These are phyloP conservation scores for Fusarium sulawesiense DNA, from an alignment of 2,329 filamentous ascomycete genomes.

Conservation along the genomic window DNA sequence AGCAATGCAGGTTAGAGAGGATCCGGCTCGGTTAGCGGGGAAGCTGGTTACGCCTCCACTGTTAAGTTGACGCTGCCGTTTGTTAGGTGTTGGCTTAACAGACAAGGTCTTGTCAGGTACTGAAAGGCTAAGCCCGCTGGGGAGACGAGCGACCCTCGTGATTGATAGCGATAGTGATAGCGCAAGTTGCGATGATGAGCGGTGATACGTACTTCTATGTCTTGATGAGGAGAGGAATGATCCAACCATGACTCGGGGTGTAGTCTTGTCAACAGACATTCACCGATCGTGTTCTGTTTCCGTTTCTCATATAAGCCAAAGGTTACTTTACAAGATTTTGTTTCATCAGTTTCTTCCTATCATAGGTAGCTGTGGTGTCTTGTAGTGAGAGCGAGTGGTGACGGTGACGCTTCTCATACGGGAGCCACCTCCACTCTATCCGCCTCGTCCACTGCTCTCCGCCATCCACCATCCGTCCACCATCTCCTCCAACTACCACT, in stretches of 20 bases:
- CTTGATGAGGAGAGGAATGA: constrained; percentile 9
- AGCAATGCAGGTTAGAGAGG: constrained; percentile 30
- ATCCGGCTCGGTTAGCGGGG: constrained; percentile 35
- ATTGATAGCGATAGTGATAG: constrained; percentile 32
- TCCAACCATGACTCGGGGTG: constrained; percentile 33
- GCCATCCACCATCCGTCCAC: constrained; percentile 35
- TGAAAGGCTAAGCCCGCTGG: constrained; percentile 14
- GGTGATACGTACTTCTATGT: constrained; percentile 18
- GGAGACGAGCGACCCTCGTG: constrained; percentile 32
- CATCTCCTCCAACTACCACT: constrained; percentile 27
- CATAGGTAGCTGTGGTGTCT: not conserved
- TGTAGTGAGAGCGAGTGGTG: constrained; percentile 37
- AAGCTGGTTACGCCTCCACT: constrained; percentile 35
- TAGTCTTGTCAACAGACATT: not conserved
- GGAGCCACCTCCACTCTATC: constrained; percentile 44
- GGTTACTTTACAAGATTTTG: not conserved
- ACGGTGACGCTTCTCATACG: constrained; percentile 40
- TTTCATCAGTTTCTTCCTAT: not conserved
- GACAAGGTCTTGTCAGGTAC: constrained; percentile 17
- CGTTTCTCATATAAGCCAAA: not conserved
- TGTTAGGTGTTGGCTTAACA: constrained; percentile 25
- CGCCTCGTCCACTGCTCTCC: constrained; percentile 40
- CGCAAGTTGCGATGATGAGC: constrained; percentile 13
- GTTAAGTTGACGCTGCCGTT: constrained; percentile 29
- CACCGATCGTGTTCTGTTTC: not conserved